Conservation (phyloP, 2,329 filamentous ascomycete genomes). For the Canariomyces notabilis region DNA sequence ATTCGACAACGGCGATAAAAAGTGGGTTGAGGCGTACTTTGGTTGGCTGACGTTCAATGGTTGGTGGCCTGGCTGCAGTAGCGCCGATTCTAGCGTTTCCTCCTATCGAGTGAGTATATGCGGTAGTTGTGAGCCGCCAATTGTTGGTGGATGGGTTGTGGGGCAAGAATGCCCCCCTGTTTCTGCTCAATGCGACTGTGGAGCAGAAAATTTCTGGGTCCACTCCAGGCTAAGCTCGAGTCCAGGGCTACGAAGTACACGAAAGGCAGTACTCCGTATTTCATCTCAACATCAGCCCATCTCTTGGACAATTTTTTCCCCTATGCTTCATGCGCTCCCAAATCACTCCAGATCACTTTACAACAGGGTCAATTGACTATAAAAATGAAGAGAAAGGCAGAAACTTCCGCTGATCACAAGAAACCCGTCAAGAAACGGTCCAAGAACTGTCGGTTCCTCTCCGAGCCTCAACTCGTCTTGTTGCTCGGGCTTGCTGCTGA, state of each 20-base stretch:
- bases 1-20: no score
- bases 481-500: slow-evolving; percentile 9
- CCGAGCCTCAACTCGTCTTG: neutral
- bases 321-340: slow-evolving; percentile 2
- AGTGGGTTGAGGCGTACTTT: no score
- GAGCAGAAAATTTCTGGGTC: slow-evolving; percentile 14
- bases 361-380: slow-evolving; percentile 21
- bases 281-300: slow-evolving; percentile 24
- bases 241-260: neutral
- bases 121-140: no score
- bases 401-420: slow-evolving; percentile 39
- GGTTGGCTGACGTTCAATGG: no score
- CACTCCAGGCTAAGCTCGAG: slow-evolving; percentile 7
- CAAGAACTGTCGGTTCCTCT: slow-evolving; percentile 37
- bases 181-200: no score
- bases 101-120: no score
- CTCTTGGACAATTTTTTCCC: slow-evolving; percentile 1
- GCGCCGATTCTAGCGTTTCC: no score
- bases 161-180: no score
- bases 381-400: slow-evolving; percentile 58
- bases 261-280: slow-evolving; percentile 13
- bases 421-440: slow-evolving; percentile 49
- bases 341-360: neutral
- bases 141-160: no score
- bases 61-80: no score